Evolutionary conservation across 805 yeast species (phyloP).

Genomic region (Metschnikowia chrysomelidarum): DNA sequence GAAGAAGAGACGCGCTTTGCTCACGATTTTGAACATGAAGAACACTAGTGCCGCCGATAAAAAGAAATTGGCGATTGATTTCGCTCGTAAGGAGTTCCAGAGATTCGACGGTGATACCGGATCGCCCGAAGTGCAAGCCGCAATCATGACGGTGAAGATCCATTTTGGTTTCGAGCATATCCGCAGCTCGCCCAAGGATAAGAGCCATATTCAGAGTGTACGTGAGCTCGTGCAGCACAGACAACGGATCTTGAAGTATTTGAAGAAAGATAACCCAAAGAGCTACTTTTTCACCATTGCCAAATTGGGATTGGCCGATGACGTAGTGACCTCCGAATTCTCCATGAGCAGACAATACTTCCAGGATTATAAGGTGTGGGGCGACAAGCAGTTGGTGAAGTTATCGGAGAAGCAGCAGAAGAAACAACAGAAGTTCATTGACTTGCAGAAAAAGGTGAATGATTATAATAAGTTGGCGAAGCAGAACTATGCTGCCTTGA

Average conservation of each 20-base stretch:
- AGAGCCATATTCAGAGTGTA: constrained; percentile 62
- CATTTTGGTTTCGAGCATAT: constrained; percentile 75
- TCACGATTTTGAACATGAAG: constrained; percentile 69
- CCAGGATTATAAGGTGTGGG: constrained; percentile 77
- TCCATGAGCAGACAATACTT: constrained; percentile 73
- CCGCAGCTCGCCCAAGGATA: constrained; percentile 66
- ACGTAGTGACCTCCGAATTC: constrained; percentile 74
- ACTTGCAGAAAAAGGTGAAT: constrained; percentile 40
- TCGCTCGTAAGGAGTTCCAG: constrained; percentile 79
- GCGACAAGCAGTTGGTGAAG: constrained; percentile 65
- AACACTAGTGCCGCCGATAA: constrained; percentile 64
- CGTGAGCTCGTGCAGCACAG: constrained; percentile 88
- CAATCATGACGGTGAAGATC: constrained; percentile 77
- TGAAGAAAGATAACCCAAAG: constrained; percentile 77
- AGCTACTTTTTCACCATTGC: constrained; percentile 83
- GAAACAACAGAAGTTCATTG: constrained; percentile 27
- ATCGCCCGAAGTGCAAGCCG: constrained; percentile 95
- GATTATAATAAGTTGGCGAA: constrained; percentile 39
- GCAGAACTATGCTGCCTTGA: constrained; percentile 28
- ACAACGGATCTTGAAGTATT: constrained; percentile 76
- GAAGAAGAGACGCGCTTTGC: constrained; percentile 62
- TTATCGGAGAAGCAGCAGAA: constrained; percentile 33
- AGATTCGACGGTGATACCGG: constrained; percentile 90
- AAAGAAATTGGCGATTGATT: constrained; percentile 52
- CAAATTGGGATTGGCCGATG: constrained; percentile 85